A percentile compares a stretch with the other conserved stretches of the same genome.
These are phyloP conservation scores for Heritiera littoralis DNA, from an alignment of 345 rosid genomes.

Conservation along the genomic window DNA sequence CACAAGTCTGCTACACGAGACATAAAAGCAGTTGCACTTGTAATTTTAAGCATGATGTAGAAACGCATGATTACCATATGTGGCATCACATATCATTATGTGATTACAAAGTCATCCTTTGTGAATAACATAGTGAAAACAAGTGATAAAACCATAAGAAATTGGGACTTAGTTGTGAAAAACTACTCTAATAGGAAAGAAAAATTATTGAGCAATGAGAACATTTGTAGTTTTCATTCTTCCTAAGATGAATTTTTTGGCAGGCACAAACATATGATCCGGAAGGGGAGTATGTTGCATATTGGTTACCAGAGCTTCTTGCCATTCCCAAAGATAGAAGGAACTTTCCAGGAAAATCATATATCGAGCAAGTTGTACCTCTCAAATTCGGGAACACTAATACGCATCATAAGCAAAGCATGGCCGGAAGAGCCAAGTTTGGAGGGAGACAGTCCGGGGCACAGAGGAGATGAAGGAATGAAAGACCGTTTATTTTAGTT, in stretches of 20 bases:
- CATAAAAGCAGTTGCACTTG: too few relatives aligned
- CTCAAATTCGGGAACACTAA: slow-evolving; percentile 54
- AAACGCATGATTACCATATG: not conserved
- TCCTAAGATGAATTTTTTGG: not conserved
- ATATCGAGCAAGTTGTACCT: slow-evolving; percentile 60
- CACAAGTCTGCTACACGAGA: not conserved
- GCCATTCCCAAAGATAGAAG: slow-evolving; percentile 61
- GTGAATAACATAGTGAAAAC: not conserved
- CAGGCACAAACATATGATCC: slow-evolving; percentile 84
- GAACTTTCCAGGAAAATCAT: slow-evolving; percentile 65
- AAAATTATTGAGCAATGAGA: not conserved
- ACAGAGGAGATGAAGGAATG: slow-evolving; percentile 3
- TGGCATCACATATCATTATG: not conserved
- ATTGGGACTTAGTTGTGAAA: not conserved
- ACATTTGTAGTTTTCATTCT: not conserved
- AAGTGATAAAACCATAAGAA: not conserved
- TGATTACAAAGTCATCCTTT: too few relatives aligned
- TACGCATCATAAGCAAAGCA: slow-evolving; percentile 10
- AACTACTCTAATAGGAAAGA: not conserved
- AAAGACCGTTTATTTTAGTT: not conserved
- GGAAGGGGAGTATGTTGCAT: slow-evolving; percentile 75
- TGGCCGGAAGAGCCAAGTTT: slow-evolving; percentile 25
- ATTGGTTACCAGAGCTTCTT: slow-evolving; percentile 70
- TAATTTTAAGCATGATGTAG: not conserved
- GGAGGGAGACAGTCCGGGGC: slow-evolving; percentile 28